Percentiles rank a stretch among this genome's conserved stretches.
These are phyloP conservation scores for Candida tibetensis DNA, from an alignment of 805 yeast species.

Conservation along the genomic window DNA sequence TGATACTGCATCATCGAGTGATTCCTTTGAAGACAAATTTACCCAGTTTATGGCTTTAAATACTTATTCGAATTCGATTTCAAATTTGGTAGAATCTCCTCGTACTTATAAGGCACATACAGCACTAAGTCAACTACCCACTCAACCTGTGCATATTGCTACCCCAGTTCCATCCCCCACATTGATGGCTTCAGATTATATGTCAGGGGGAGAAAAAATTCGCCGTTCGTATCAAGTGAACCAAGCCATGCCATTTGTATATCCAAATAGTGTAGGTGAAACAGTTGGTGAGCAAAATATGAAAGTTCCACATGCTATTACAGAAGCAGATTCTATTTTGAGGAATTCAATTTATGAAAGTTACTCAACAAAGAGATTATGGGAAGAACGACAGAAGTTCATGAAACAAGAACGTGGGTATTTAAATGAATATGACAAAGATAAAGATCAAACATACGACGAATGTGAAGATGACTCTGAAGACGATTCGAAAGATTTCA, in stretches of 20 bases:
- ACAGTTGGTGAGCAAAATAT: slow-evolving; percentile 1
- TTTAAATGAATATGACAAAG: slow-evolving; percentile 19
- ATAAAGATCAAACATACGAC: slow-evolving; percentile 4
- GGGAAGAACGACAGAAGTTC: slow-evolving; percentile 67
- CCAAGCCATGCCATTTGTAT: slow-evolving; percentile 63
- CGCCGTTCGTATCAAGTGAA: slow-evolving; percentile 62
- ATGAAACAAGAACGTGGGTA: slow-evolving; percentile 70
- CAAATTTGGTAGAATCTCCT: slow-evolving; percentile 59
- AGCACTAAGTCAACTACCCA: slow-evolving; percentile 45
- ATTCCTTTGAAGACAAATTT: slow-evolving; percentile 22
- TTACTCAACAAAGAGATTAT: slow-evolving; percentile 65
- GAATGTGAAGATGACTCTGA: slow-evolving; percentile 30
- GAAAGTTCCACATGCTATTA: slow-evolving; percentile 66
- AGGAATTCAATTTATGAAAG: slow-evolving; percentile 61
- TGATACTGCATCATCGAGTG: neutral
- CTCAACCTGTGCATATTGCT: slow-evolving; percentile 66
- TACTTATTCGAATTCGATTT: slow-evolving; percentile 49
- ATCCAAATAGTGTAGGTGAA: slow-evolving; percentile 44
- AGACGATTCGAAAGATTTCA: slow-evolving; percentile 23
- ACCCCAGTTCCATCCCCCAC: slow-evolving; percentile 90
- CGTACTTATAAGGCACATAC: slow-evolving; percentile 48
- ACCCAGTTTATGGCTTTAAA: slow-evolving; percentile 38
- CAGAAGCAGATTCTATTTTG: slow-evolving; percentile 74
- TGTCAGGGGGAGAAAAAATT: slow-evolving; percentile 48
- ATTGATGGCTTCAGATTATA: slow-evolving; percentile 39